These are phyloP conservation scores for Corymbia citriodora DNA, from an alignment of 441 rosid genomes.

Conservation along the genomic window DNA sequence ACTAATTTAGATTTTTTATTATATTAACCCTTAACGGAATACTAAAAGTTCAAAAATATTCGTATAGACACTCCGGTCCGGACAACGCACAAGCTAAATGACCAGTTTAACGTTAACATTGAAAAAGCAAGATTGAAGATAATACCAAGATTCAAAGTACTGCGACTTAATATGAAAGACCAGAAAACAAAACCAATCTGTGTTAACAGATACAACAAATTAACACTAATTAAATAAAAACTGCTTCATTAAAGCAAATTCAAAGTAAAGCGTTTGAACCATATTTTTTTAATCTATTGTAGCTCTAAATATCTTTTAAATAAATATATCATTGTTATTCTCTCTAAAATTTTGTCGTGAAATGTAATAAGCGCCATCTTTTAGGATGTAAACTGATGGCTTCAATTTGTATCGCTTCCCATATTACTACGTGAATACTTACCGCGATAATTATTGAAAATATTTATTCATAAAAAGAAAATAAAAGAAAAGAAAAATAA, in stretches of 20 bases:
- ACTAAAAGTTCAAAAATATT: neutral
- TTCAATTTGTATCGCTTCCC: neutral
- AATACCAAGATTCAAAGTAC: neutral
- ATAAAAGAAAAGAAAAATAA: neutral
- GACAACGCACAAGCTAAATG: neutral
- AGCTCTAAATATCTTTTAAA: no score
- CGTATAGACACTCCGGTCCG: neutral
- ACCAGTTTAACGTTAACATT: neutral
- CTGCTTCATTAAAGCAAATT: neutral
- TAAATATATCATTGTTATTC: no score
- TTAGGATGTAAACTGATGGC: neutral
- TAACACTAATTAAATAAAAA: no score
- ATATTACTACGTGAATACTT: neutral
- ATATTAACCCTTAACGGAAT: neutral
- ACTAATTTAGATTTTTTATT: no score
- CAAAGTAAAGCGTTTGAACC: neutral
- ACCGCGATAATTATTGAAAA: neutral
- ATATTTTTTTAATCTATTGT: no score
- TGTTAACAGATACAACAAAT: neutral
- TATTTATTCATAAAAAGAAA: neutral
- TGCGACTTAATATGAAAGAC: neutral
- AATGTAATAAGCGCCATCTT: neutral
- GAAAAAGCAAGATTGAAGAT: neutral
- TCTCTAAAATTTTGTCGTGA: neutral
- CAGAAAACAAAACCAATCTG: neutral